Percentiles rank a stretch among this genome's conserved stretches.
These are phyloP conservation scores for Starmerella etchellsii DNA, from an alignment of 805 yeast genomes.

Conservation along the genomic window DNA sequence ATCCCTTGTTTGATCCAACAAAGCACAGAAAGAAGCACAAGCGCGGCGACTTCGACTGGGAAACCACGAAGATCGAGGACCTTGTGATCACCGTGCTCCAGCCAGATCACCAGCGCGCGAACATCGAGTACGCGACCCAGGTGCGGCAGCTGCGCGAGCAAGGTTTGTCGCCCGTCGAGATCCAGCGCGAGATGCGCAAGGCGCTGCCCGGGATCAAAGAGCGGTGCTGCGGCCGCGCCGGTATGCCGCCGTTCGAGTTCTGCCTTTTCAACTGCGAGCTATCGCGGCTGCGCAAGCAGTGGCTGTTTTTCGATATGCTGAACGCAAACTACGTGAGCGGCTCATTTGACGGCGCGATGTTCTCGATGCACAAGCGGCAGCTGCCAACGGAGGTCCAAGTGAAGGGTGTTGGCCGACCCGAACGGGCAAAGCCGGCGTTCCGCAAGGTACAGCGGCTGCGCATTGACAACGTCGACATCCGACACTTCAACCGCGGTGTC, in stretches of 20 bases:
- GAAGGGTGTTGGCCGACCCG: neutral
- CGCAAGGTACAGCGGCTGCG: conserved; percentile 51
- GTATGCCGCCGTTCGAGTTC: conserved; percentile 70
- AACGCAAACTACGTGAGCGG: conserved; percentile 82
- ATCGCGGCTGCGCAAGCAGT: conserved; percentile 71
- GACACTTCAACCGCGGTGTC: conserved; percentile 79
- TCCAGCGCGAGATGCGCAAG: neutral
- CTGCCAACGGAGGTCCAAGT: conserved; percentile 19
- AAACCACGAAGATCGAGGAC: conserved; percentile 70
- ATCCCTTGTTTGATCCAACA: conserved; percentile 67
- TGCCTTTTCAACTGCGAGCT: conserved; percentile 80
- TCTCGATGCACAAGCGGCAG: conserved; percentile 77
- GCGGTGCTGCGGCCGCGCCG: conserved; percentile 9
- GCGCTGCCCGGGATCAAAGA: neutral
- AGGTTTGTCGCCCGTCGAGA: neutral
- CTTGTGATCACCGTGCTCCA: conserved; percentile 69
- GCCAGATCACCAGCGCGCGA: conserved; percentile 33
- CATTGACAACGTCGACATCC: conserved; percentile 72
- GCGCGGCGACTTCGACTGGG: conserved; percentile 91
- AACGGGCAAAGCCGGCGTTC: conserved; percentile 12
- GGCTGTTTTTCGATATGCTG: conserved; percentile 80
- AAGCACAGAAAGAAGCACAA: conserved; percentile 55
- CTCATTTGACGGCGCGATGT: conserved; percentile 80
- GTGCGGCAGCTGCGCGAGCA: neutral
- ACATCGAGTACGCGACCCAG: neutral